Percentiles rank a stretch among this genome's conserved stretches.
Evolutionary conservation across 106 monocot genomes (phyloP).

Genomic region (Triglochin maritima): DNA sequence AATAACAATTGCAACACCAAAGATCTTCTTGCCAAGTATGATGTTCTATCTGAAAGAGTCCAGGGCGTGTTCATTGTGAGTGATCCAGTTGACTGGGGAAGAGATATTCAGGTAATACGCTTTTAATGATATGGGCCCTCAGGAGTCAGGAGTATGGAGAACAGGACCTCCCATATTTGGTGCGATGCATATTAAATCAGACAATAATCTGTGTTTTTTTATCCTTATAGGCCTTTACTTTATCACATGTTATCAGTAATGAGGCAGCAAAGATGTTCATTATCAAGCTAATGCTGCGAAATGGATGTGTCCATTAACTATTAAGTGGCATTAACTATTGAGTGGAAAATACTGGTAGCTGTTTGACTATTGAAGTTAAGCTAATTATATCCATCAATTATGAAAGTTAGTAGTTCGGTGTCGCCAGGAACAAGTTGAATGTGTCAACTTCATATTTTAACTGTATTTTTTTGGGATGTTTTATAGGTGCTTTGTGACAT

Average conservation of each 20-base stretch:
- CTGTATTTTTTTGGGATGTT: neutral
- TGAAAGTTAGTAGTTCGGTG: neutral
- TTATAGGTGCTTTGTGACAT: conserved; percentile 85
- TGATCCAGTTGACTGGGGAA: conserved; percentile 98
- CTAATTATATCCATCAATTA: neutral
- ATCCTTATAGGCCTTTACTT: too few relatives aligned
- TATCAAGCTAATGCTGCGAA: too few relatives aligned
- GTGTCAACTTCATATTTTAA: too few relatives aligned
- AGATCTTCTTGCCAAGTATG: conserved; percentile 19
- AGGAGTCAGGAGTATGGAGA: neutral
- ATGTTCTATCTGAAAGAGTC: conserved; percentile 54
- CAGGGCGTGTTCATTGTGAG: conserved; percentile 86
- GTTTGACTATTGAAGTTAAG: neutral
- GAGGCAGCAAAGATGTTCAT: too few relatives aligned
- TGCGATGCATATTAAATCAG: neutral
- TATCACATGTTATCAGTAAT: too few relatives aligned
- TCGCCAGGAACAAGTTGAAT: too few relatives aligned
- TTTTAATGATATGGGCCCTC: neutral
- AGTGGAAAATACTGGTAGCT: too few relatives aligned
- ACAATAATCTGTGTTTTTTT: too few relatives aligned
- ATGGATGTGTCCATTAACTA: too few relatives aligned
- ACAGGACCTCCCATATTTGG: neutral
- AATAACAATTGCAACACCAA: conserved; percentile 7
- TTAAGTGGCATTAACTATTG: too few relatives aligned
- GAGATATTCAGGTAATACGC: conserved; percentile 76